These are phyloP conservation scores for Chaetomidium leptoderma DNA, from an alignment of 495 filamentous ascomycete species.

Conservation along the genomic window DNA sequence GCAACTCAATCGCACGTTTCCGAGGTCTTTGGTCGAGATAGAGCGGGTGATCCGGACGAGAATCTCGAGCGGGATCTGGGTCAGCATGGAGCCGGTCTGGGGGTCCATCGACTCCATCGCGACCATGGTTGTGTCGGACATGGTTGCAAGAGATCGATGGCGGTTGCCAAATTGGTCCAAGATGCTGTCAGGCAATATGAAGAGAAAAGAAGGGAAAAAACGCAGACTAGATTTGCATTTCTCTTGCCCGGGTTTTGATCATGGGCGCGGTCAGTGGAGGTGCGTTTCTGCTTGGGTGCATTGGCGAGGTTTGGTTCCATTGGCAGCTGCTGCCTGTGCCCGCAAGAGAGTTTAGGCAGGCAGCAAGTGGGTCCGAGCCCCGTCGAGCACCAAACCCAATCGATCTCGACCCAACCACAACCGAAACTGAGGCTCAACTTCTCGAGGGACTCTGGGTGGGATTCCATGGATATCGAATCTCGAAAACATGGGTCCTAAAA, in stretches of 20 bases:
- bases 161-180: background rate
- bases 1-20: conserved; percentile 44
- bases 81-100: conserved; percentile 16
- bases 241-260: background rate
- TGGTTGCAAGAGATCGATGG: too few relatives aligned
- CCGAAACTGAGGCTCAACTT: too few relatives aligned
- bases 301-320: too few relatives aligned
- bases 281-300: background rate
- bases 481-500: too few relatives aligned
- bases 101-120: conserved; percentile 1
- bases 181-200: background rate
- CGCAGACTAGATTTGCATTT: background rate
- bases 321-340: too few relatives aligned
- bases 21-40: conserved; percentile 45
- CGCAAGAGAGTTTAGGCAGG: too few relatives aligned
- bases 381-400: too few relatives aligned
- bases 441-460: too few relatives aligned
- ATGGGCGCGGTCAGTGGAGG: background rate
- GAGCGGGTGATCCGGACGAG: conserved; percentile 39
- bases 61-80: conserved; percentile 38
- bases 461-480: too few relatives aligned
- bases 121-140: background rate
- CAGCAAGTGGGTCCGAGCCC: too few relatives aligned
- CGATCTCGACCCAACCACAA: too few relatives aligned
- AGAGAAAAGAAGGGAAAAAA: background rate